A percentile compares a stretch with the other conserved stretches of the same genome.
Evolutionary conservation across 306 rosid genomes (phyloP).

Genomic region (Cucurbita argyrosperma): DNA sequence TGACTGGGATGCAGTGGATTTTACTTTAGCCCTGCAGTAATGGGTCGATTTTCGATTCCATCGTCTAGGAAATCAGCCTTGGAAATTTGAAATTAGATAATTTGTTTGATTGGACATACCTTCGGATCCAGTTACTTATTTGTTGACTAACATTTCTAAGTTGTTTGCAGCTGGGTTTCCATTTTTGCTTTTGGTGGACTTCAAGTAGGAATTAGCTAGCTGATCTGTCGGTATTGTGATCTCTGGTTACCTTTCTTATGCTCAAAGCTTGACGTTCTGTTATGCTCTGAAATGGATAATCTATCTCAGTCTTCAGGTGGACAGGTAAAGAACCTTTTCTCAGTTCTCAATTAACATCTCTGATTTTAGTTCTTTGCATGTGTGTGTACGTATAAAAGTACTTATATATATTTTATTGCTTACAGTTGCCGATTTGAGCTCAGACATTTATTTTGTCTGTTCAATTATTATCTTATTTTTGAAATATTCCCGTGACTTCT

Average conservation of each 20-base stretch:
- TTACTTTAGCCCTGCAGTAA: not conserved
- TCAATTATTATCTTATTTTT: not conserved
- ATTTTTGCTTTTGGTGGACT: not conserved
- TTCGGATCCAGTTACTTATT: not conserved
- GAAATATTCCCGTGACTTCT: not conserved
- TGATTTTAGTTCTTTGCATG: not conserved
- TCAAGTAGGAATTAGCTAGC: not conserved
- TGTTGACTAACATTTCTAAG: not conserved
- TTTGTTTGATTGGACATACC: not conserved
- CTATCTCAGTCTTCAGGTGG: constrained; percentile 55
- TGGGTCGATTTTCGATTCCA: not conserved
- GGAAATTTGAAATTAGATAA: not conserved
- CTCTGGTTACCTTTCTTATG: not conserved
- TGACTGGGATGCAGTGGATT: not conserved
- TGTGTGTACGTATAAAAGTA: not conserved
- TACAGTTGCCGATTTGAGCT: not conserved
- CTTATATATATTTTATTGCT: not conserved
- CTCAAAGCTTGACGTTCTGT: constrained; percentile 4
- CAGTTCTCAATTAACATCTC: not conserved
- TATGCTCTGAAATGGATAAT: constrained; percentile 48
- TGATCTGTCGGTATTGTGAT: not conserved
- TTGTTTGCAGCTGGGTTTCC: not conserved
- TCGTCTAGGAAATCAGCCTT: not conserved
- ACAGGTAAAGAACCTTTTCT: constrained; percentile 39
- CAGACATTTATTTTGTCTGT: not conserved